Evolutionary conservation across 768 basidiomycete genomes (phyloP).

Genomic region (Lactifluus piperatus): DNA sequence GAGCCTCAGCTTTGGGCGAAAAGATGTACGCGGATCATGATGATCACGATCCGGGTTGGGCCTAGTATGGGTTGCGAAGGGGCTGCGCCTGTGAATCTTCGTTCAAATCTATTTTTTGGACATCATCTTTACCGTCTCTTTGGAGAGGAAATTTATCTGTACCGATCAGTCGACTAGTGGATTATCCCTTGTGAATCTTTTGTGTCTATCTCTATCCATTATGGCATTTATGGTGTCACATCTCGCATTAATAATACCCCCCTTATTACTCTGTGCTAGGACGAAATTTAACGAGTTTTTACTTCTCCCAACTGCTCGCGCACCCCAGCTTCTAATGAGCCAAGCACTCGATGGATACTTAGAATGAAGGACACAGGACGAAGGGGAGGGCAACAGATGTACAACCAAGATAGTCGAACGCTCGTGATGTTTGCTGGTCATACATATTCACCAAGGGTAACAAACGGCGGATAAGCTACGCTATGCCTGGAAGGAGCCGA

Average conservation of each 20-base stretch:
- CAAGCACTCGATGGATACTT: background rate
- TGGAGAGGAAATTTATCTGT: background rate
- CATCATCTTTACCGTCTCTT: background rate
- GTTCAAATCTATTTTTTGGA: background rate
- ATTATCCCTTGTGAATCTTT: background rate
- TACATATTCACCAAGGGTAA: background rate
- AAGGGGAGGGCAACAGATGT: background rate
- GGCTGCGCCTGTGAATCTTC: background rate
- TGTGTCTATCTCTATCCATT: background rate
- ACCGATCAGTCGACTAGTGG: background rate
- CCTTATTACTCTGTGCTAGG: background rate
- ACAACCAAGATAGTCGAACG: background rate
- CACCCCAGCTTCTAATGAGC: background rate
- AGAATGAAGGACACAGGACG: background rate
- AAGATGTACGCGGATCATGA: constrained; percentile 23
- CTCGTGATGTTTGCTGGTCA: background rate
- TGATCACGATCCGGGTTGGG: background rate
- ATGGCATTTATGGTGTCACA: background rate
- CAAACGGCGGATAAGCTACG: constrained; percentile 1
- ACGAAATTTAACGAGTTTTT: background rate
- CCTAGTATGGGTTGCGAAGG: background rate
- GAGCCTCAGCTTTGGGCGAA: constrained; percentile 60
- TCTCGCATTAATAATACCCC: constrained; percentile 7
- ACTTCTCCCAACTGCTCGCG: background rate
- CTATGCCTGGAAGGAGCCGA: constrained; percentile 1